Conservation (phyloP, 2,329 filamentous ascomycete genomes). For the Monosporascus cannonballus region DNA sequence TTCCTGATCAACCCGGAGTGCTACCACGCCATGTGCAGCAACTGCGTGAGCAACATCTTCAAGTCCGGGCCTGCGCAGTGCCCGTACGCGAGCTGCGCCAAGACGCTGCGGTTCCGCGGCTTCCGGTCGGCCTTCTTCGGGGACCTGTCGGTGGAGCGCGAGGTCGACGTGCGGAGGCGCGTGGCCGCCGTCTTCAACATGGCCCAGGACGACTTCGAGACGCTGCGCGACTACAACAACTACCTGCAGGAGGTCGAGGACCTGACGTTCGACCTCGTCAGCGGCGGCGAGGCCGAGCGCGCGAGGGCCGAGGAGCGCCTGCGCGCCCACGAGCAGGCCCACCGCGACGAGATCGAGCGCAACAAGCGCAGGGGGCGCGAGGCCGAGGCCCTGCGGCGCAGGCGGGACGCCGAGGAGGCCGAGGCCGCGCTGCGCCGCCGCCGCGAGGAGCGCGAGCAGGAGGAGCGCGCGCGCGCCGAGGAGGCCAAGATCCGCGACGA, state of each 20-base stretch:
- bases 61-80: slow-evolving; percentile 86
- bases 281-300: slow-evolving; percentile 60
- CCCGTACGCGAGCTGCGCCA: slow-evolving; percentile 80
- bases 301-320: slow-evolving; percentile 39
- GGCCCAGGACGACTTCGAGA: slow-evolving; percentile 84
- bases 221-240: slow-evolving; percentile 78
- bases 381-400: slow-evolving; percentile 46
- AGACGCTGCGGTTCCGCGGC: slow-evolving; percentile 75
- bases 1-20: slow-evolving; percentile 98
- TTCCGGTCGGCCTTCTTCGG: slow-evolving; percentile 89
- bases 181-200: slow-evolving; percentile 82
- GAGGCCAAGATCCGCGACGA: slow-evolving; percentile 59
- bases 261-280: slow-evolving; percentile 81
- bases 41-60: slow-evolving; percentile 92
- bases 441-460: slow-evolving; percentile 58
- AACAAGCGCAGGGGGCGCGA: slow-evolving; percentile 50
- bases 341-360: slow-evolving; percentile 61
- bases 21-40: slow-evolving; percentile 98
- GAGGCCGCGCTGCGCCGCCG: slow-evolving; percentile 60
- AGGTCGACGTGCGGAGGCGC: slow-evolving; percentile 82
- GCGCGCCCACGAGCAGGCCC: slow-evolving; percentile 62
- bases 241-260: slow-evolving; percentile 91
- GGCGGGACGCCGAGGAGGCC: slow-evolving; percentile 56
- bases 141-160: slow-evolving; percentile 80
- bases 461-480: slow-evolving; percentile 62